Evolutionary conservation across 495 filamentous ascomycete genomes (phyloP), one percentile per base, ranked within the genome.

Genomic region (Hypoxylon fuscum): DNA sequence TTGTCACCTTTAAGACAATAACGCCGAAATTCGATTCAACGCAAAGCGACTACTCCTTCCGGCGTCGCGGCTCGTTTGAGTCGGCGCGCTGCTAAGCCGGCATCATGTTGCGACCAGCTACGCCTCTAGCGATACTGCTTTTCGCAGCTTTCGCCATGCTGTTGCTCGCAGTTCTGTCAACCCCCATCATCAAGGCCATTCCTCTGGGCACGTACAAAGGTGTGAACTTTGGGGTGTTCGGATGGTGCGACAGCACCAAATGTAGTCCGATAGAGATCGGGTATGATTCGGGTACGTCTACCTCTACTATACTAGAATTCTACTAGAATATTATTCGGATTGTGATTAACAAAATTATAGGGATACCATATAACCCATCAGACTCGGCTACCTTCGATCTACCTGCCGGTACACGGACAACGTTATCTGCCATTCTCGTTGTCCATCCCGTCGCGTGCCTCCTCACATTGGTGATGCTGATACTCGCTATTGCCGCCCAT

Each of bases 361-460:
- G 41, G 31, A 74, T 70, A 49, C 70, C 74, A 41, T 74, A 76
- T 27, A 69, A 75, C 62, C 72, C 70, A 0, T 11, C 37, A 11
- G 74, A 78, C 27, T 66, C 72, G 35, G 44, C 64, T 15, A 78
- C 87, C 59, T 97, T 96, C 77, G 85, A 90, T 55, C 85, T 98
- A 10, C 88, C 91, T 9, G 79, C 84, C 1, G 71, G 73, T 25
- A 88, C 93, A 15, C 90, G 96, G 44, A 85, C 87, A 60, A 93
- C 90, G 29, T 85, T 98, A n/a, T 94, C 95, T 11, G 82, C 90
- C 15, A 92, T 98, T 50, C 84, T 98, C 53, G 88, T 98, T 55
- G 86, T 98, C 15, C 94, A 98, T 72, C 94, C 94, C 1, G 83
- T 98, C 53, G 94, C 95, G 17, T 91, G 92, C 14, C 76, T 97